Percentiles rank a stretch among this genome's conserved stretches.
These are phyloP conservation scores for Coprinopsis sp. DNA, from an alignment of 768 basidiomycete genomes.

Conservation along the genomic window DNA sequence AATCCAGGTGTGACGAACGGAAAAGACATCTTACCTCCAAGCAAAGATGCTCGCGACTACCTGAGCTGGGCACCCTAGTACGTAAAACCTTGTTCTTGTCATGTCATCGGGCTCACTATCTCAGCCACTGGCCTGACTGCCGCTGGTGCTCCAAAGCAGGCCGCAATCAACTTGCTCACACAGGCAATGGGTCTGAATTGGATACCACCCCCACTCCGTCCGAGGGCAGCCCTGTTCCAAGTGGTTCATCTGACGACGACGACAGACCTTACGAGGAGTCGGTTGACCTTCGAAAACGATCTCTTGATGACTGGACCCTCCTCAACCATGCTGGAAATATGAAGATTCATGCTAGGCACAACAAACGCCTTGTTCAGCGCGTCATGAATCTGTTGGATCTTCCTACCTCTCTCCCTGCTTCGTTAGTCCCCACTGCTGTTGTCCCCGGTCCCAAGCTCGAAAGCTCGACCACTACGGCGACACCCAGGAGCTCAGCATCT, in stretches of 20 bases:
- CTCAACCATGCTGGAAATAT: background rate
- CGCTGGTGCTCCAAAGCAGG: constrained; percentile 38
- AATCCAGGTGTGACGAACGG: constrained; percentile 30
- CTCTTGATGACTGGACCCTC: background rate
- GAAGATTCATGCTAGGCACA: background rate
- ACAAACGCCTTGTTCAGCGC: background rate
- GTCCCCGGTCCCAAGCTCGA: no score
- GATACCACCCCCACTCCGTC: constrained; percentile 8
- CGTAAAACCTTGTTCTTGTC: background rate
- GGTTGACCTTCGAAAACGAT: constrained; percentile 5
- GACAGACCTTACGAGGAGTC: constrained; percentile 11
- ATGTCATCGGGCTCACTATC: background rate
- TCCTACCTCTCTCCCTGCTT: no score
- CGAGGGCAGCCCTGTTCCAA: constrained; percentile 1
- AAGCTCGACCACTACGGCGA: background rate
- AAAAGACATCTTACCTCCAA: constrained; percentile 21
- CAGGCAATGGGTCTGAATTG: constrained; percentile 16
- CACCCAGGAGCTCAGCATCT: constrained; percentile 3
- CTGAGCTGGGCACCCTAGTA: constrained; percentile 59
- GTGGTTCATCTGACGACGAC: background rate
- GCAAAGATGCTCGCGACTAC: constrained; percentile 40
- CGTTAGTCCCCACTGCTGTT: no score
- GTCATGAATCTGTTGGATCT: no score
- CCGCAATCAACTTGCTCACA: constrained; percentile 21
- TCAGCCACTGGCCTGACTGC: constrained; percentile 52